These are phyloP conservation scores for Calonectria hongkongensis DNA, from an alignment of 2,329 filamentous ascomycete species.

Conservation along the genomic window DNA sequence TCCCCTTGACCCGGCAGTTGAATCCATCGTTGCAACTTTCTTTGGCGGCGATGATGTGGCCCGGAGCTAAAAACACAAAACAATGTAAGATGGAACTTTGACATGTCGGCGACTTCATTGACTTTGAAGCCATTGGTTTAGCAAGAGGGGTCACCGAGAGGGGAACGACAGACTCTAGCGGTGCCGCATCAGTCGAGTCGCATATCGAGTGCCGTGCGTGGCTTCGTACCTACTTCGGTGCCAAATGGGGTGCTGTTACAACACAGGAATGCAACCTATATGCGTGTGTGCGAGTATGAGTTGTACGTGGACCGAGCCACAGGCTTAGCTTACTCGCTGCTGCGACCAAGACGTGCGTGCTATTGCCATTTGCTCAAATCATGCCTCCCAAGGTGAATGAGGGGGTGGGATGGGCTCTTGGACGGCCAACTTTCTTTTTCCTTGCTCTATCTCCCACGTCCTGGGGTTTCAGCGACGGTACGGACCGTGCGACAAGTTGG, in stretches of 20 bases:
- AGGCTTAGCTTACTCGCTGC: conserved; percentile 12
- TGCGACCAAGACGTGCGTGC: conserved; percentile 8
- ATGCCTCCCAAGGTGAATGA: conserved; percentile 1
- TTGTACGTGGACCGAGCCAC: conserved; percentile 24
- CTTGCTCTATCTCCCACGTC: conserved; percentile 4
- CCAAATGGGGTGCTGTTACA: conserved; percentile 30
- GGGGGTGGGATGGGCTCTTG: conserved; percentile 18
- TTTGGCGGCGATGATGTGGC: conserved; percentile 20
- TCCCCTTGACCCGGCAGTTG: conserved; percentile 6
- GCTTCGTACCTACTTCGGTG: conserved; percentile 39
- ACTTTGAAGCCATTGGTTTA: conserved; percentile 10
- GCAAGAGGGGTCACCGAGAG: conserved; percentile 23
- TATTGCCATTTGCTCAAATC: conserved; percentile 18
- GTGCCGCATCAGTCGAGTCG: conserved; percentile 30
- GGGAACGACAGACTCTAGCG: conserved; percentile 9
- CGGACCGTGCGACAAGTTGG: conserved; percentile 50
- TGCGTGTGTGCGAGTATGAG: conserved; percentile 26
- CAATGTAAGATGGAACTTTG: conserved; percentile 33
- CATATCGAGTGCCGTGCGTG: conserved; percentile 29
- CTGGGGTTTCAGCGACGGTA: conserved; percentile 43
- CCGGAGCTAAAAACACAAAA: conserved; percentile 10
- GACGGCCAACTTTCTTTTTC: conserved; percentile 17
- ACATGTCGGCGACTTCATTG: conserved; percentile 24
- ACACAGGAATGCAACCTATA: conserved; percentile 32
- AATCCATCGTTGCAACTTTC: conserved; percentile 18